Evolutionary conservation across 768 basidiomycete species (phyloP).

Genomic region (Xerocomus brunneocitrinus): DNA sequence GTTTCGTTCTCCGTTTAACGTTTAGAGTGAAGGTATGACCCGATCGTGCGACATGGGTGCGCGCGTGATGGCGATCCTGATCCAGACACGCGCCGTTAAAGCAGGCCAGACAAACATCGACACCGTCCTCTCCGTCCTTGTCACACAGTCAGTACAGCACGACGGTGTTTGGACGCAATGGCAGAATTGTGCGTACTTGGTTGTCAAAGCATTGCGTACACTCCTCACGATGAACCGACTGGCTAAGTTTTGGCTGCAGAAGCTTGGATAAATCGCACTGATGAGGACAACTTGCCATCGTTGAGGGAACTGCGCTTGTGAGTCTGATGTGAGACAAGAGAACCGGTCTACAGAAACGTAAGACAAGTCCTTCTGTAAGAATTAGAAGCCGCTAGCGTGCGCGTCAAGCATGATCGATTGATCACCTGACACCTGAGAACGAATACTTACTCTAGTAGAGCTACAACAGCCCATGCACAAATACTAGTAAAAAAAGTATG

Average conservation of each 20-base stretch:
- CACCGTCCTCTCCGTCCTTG: slow-evolving; percentile 68
- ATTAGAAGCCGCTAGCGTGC: too few relatives aligned
- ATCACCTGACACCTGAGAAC: neutral
- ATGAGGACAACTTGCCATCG: slow-evolving; percentile 47
- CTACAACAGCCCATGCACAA: neutral
- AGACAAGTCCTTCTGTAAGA: too few relatives aligned
- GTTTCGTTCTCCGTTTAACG: slow-evolving; percentile 65
- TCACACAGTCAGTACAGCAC: neutral
- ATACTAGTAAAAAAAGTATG: neutral
- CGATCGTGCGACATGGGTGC: slow-evolving; percentile 64
- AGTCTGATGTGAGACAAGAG: too few relatives aligned
- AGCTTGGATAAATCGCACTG: slow-evolving; percentile 45
- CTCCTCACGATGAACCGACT: slow-evolving; percentile 84
- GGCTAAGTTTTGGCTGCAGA: slow-evolving; percentile 55
- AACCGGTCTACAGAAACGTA: too few relatives aligned
- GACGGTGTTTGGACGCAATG: neutral
- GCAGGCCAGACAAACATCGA: slow-evolving; percentile 88
- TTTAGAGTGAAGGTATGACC: slow-evolving; percentile 79
- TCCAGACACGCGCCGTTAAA: slow-evolving; percentile 90
- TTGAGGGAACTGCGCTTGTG: neutral
- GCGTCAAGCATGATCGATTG: too few relatives aligned
- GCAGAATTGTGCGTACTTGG: slow-evolving; percentile 50
- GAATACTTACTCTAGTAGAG: neutral
- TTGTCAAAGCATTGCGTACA: slow-evolving; percentile 97
- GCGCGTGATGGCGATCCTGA: slow-evolving; percentile 62